These are phyloP conservation scores for Pyrenula aspistea DNA, from an alignment of 495 filamentous ascomycete species.

Conservation along the genomic window DNA sequence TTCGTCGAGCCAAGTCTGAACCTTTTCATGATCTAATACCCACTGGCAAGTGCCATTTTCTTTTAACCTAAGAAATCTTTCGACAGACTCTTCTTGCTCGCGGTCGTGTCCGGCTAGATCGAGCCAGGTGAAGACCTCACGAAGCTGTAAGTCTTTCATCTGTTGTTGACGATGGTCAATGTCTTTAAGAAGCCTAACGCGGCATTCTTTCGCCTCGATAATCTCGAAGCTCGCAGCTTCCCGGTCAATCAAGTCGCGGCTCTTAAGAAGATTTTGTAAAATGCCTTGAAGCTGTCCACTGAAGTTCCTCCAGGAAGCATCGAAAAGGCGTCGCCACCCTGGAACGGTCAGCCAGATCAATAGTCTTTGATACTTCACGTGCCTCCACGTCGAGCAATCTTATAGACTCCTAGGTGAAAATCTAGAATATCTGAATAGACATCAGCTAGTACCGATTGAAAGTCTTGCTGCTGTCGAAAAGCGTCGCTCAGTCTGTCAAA, in stretches of 20 bases:
- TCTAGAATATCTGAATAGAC: slow-evolving; percentile 31
- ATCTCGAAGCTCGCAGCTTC: slow-evolving; percentile 17
- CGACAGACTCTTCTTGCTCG: background rate
- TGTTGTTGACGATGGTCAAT: background rate
- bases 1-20: background rate
- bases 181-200: slow-evolving; percentile 1
- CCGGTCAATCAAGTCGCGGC: slow-evolving; percentile 24
- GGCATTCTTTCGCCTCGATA: slow-evolving; percentile 11
- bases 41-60: background rate
- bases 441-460: slow-evolving; percentile 24
- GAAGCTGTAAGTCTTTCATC: background rate
- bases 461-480: slow-evolving; percentile 16
- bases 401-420: slow-evolving; percentile 33
- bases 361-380: background rate
- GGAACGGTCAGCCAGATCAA: background rate
- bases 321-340: slow-evolving; percentile 30
- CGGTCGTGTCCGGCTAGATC: background rate
- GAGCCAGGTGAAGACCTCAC: background rate
- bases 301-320: slow-evolving; percentile 28
- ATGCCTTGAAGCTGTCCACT: slow-evolving; percentile 22
- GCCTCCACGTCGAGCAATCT: slow-evolving; percentile 24
- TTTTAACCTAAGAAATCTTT: background rate
- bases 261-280: slow-evolving; percentile 20
- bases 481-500: slow-evolving; percentile 19
- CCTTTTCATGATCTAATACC: background rate